These are phyloP conservation scores for Hirsutella thompsonii DNA, from an alignment of 2,329 filamentous ascomycete genomes.

Conservation along the genomic window DNA sequence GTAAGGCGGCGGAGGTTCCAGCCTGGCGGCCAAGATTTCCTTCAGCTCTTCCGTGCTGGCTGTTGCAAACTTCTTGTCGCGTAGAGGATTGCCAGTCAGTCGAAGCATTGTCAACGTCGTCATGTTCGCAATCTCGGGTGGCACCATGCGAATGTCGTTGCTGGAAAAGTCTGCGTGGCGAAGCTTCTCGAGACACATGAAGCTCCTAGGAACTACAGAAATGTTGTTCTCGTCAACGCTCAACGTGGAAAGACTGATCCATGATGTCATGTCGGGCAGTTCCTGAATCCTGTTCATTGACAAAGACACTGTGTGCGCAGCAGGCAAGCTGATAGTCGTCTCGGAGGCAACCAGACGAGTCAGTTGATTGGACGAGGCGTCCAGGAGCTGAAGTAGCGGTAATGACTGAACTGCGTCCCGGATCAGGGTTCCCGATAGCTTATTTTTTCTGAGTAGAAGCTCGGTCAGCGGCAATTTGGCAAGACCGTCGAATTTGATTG, in stretches of 20 bases:
- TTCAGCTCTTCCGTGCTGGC: constrained; percentile 76
- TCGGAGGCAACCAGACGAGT: constrained; percentile 33
- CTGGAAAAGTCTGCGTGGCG: constrained; percentile 71
- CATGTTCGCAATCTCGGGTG: constrained; percentile 70
- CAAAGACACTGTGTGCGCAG: constrained; percentile 60
- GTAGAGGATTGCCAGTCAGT: constrained; percentile 78
- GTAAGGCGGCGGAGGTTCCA: constrained; percentile 42
- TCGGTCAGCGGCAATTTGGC: constrained; percentile 58
- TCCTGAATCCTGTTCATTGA: constrained; percentile 65
- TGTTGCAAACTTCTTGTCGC: constrained; percentile 74
- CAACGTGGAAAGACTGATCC: constrained; percentile 60
- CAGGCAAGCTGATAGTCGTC: constrained; percentile 49
- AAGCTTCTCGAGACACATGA: constrained; percentile 53
- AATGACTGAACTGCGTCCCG: constrained; percentile 44
- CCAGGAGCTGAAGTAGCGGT: constrained; percentile 57
- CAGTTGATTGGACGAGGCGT: constrained; percentile 67
- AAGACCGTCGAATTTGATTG: constrained; percentile 58
- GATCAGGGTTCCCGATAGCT: constrained; percentile 60
- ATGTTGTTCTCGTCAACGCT: constrained; percentile 75
- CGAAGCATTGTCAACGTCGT: constrained; percentile 60
- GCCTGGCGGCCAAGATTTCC: constrained; percentile 51
- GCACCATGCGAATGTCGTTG: constrained; percentile 68
- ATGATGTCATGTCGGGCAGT: constrained; percentile 63
- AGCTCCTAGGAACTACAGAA: constrained; percentile 60
- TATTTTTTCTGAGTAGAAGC: constrained; percentile 65